Percentiles rank a stretch among this genome's conserved stretches.
phyloP scores from a whole-genome alignment of 768 basidiomycete genomes.

The Brasilioporus rufonigricans region DNA sequence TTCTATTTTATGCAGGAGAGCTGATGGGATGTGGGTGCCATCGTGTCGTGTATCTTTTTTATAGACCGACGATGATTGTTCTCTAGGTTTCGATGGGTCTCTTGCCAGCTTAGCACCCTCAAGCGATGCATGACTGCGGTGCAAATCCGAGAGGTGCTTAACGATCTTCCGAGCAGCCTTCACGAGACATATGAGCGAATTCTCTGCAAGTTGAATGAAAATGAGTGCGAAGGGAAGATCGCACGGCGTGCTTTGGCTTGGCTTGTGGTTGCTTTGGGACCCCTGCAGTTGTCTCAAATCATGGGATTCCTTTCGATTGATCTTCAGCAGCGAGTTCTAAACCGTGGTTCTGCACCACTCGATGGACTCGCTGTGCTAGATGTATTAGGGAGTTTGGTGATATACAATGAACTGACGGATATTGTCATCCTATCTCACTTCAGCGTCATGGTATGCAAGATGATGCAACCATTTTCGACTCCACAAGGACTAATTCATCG shows the following conservation, averaged over 20 bases:
- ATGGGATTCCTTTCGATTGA: slow-evolving; percentile 8
- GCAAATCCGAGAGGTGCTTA: slow-evolving; percentile 1
- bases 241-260: slow-evolving; percentile 2
- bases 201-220: no score
- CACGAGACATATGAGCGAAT: slow-evolving; percentile 4
- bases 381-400: no score
- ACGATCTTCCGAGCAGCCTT: slow-evolving; percentile 6
- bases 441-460: not conserved
- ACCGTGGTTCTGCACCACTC: no score
- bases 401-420: no score
- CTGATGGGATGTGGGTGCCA: slow-evolving; percentile 13
- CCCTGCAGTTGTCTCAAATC: slow-evolving; percentile 5
- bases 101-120: no score
- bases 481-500: no score
- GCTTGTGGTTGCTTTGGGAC: slow-evolving; percentile 9
- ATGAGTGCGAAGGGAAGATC: not conserved
- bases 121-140: no score
- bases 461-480: not conserved
- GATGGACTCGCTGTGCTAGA: no score
- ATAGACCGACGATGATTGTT: no score
- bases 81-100: slow-evolving; percentile 13
- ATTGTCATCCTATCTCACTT: slow-evolving; percentile 9
- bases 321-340: not conserved
- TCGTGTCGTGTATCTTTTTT: not conserved
- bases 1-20: not conserved